A percentile compares a stretch with the other conserved stretches of the same genome.
Evolutionary conservation across 768 basidiomycete species (phyloP).

Genomic region (Collybia mongolica): DNA sequence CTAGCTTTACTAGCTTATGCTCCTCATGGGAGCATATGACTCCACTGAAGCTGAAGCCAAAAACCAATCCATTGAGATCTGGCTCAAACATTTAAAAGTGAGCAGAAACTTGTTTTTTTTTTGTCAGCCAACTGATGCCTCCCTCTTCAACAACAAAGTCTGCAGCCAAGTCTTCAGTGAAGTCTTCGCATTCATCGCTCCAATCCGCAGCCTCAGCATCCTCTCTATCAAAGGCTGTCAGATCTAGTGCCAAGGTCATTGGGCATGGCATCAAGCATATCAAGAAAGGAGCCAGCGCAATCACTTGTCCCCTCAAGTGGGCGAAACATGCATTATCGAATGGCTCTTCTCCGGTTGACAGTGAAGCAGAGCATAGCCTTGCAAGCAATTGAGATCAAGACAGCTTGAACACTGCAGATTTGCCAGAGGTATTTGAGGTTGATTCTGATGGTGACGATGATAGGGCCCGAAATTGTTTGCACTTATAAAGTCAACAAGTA

Average conservation of each 20-base stretch:
- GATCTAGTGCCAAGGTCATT: neutral
- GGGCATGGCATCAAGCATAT: neutral
- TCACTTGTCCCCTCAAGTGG: neutral
- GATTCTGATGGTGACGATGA: too few relatives aligned
- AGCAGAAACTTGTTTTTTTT: neutral
- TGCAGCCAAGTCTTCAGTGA: neutral
- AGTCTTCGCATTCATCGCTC: neutral
- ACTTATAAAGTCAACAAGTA: too few relatives aligned
- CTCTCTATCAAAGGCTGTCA: neutral
- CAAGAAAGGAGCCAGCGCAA: too few relatives aligned
- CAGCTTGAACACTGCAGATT: neutral
- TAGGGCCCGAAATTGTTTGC: too few relatives aligned
- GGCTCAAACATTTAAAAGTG: constrained; percentile 1
- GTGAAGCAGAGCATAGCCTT: neutral
- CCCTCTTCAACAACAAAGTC: neutral
- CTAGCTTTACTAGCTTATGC: neutral
- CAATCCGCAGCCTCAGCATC: neutral
- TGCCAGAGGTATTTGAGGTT: neutral
- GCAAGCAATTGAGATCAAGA: too few relatives aligned
- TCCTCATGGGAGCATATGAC: neutral
- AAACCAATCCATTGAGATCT: neutral
- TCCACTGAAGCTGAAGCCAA: neutral
- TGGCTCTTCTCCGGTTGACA: neutral
- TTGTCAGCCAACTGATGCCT: neutral
- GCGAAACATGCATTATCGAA: neutral